Evolutionary conservation across 2,329 filamentous ascomycete species (phyloP).

Genomic region (Talaromyces verruculosus): DNA sequence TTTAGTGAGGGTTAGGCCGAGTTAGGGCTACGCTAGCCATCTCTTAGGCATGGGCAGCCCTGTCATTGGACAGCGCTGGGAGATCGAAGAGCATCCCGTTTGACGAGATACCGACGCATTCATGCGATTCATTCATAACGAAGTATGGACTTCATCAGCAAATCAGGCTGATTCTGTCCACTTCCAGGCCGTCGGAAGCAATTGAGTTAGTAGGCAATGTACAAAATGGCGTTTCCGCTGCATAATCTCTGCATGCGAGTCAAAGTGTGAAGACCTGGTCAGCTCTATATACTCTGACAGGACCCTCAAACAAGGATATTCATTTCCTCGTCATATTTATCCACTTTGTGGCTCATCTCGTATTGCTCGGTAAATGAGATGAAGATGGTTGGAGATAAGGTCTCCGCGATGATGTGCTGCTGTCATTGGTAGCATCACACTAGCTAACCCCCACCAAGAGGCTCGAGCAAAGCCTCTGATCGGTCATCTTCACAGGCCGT

Average conservation of each 20-base stretch:
- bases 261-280: neutral
- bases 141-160: neutral
- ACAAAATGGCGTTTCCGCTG: neutral
- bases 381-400: neutral
- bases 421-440: conserved; percentile 1
- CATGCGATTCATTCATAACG: neutral
- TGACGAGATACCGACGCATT: neutral
- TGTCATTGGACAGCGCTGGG: neutral
- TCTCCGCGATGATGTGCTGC: conserved; percentile 2
- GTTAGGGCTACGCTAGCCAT: conserved; percentile 1
- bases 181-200: neutral
- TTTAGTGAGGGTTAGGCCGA: neutral
- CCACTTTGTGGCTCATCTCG: neutral
- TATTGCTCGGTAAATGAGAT: neutral
- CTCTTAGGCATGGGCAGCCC: neutral
- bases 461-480: conserved; percentile 9
- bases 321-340: neutral
- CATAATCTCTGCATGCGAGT: neutral
- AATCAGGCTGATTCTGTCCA: conserved; percentile 5
- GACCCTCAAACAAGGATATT: neutral
- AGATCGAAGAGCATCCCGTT: neutral
- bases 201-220: neutral
- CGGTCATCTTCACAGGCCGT: neutral
- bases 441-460: conserved; percentile 2
- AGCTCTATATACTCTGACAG: neutral